phyloP scores from a whole-genome alignment of 1,284 basidiomycete genomes.

The Boletus subluridellus region DNA sequence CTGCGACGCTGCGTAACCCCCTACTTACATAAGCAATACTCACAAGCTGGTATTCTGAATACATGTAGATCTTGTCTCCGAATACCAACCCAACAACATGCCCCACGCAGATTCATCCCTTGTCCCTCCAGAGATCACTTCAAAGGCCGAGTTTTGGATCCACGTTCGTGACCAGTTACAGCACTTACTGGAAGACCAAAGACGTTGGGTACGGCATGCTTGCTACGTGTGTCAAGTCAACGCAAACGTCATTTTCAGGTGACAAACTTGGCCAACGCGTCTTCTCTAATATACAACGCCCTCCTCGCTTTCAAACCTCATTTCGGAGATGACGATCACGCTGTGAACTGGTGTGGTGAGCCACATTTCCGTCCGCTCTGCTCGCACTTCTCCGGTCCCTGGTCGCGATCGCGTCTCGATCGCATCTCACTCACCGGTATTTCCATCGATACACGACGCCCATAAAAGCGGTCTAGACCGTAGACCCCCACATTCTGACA shows the following conservation, averaged over 20 bases:
- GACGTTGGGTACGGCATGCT: constrained; percentile 64
- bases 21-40: constrained; percentile 20
- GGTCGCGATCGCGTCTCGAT: background rate
- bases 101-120: constrained; percentile 80
- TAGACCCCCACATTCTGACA: constrained; percentile 10
- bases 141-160: constrained; percentile 73
- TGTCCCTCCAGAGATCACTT: constrained; percentile 62
- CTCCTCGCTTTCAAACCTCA: constrained; percentile 61
- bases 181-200: constrained; percentile 61
- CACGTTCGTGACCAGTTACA: constrained; percentile 66
- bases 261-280: constrained; percentile 81
- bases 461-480: background rate
- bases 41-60: background rate
- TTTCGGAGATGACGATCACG: constrained; percentile 61
- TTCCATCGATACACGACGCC: background rate
- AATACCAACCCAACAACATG: constrained; percentile 43
- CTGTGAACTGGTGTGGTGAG: constrained; percentile 88
- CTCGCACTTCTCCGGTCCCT: background rate
- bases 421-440: background rate
- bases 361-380: constrained; percentile 23
- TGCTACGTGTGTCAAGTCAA: background rate
- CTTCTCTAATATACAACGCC: constrained; percentile 75
- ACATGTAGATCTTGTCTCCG: background rate
- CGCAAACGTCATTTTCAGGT: constrained; percentile 45
- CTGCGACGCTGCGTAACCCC: background rate